Evolutionary conservation across 2,329 filamentous ascomycete genomes (phyloP).

Genomic region (Aureobasidium sp.): DNA sequence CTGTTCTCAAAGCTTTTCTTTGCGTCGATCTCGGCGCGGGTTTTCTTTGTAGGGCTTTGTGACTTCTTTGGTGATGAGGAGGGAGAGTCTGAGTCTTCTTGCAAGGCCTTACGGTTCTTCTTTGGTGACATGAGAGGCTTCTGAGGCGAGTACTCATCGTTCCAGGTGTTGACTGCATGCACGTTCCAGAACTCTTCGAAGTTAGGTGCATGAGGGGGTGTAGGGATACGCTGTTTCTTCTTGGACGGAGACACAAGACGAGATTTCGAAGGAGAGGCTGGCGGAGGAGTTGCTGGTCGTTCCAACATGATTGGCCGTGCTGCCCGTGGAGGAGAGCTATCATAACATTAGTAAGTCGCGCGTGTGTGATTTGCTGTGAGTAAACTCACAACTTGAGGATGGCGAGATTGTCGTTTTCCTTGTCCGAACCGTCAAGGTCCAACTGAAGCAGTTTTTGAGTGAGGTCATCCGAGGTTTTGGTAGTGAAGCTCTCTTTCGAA

Average conservation of each 20-base stretch:
- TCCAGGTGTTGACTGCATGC: constrained; percentile 55
- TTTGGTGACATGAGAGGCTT: constrained; percentile 38
- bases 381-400: constrained; percentile 22
- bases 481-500: neutral
- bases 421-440: constrained; percentile 22
- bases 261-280: constrained; percentile 36
- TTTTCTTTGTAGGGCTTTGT: constrained; percentile 28
- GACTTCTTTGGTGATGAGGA: constrained; percentile 35
- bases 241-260: constrained; percentile 44
- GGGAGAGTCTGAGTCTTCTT: constrained; percentile 20
- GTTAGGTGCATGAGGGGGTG: constrained; percentile 47
- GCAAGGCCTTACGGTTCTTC: constrained; percentile 23
- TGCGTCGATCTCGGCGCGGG: constrained; percentile 29
- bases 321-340: constrained; percentile 11
- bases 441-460: constrained; percentile 1
- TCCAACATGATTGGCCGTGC: neutral
- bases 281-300: constrained; percentile 33
- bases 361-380: neutral
- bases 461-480: neutral
- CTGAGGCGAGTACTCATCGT: constrained; percentile 53
- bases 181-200: constrained; percentile 56
- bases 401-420: constrained; percentile 24
- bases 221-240: constrained; percentile 41
- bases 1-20: constrained; percentile 56
- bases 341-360: neutral